Evolutionary conservation across 768 basidiomycete genomes (phyloP).

Genomic region (Tricholomella constricta): DNA sequence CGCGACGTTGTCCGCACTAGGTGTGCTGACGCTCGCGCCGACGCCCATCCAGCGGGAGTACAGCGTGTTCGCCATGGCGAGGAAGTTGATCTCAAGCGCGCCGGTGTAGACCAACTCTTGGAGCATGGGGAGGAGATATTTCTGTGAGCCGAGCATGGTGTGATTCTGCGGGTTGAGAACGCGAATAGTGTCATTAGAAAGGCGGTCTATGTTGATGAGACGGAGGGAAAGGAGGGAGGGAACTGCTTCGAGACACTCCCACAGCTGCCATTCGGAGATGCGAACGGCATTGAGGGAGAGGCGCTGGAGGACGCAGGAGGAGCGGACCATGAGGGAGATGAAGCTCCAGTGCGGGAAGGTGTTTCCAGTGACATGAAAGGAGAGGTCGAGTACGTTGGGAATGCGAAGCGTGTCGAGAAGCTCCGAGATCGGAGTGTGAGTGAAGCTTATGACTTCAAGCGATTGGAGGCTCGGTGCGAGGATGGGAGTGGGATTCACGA

Average conservation of each 20-base stretch:
- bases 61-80: constrained; percentile 9
- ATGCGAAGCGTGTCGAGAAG: constrained; percentile 19
- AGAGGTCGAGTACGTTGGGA: constrained; percentile 12
- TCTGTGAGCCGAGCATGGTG: constrained; percentile 1
- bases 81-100: constrained; percentile 7
- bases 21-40: neutral
- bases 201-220: constrained; percentile 14
- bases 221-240: constrained; percentile 13
- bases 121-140: constrained; percentile 10
- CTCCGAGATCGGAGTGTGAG: constrained; percentile 20
- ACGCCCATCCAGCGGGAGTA: constrained; percentile 11
- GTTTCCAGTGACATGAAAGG: constrained; percentile 20
- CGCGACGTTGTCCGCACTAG: constrained; percentile 1
- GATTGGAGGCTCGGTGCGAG: constrained; percentile 13
- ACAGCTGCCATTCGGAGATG: constrained; percentile 17
- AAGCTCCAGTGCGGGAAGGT: constrained; percentile 22
- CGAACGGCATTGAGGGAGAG: constrained; percentile 20
- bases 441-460: constrained; percentile 18
- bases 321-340: constrained; percentile 19
- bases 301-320: constrained; percentile 11
- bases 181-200: constrained; percentile 16
- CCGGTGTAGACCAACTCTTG: constrained; percentile 12
- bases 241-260: constrained; percentile 17
- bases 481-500: constrained; percentile 18
- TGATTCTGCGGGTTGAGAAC: constrained; percentile 15